Evolutionary conservation across 2,329 filamentous ascomycete species (phyloP), one percentile per base, ranked within the genome.

Genomic region (Nothomitra cinnamomea): DNA sequence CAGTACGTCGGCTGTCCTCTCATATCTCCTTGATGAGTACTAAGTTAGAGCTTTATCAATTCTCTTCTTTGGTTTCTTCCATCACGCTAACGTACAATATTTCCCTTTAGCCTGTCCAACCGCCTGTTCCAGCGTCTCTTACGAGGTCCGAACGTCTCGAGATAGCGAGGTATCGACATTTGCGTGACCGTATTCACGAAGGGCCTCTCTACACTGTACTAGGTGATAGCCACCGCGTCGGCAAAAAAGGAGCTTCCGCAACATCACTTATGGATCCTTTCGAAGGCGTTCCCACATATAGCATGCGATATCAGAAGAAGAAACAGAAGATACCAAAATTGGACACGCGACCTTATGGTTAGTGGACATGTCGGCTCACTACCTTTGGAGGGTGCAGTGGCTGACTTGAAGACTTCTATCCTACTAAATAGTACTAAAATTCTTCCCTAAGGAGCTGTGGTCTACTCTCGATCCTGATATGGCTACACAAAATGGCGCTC

Each of bases 361-460:
- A 64, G 72, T 69, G 19, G 2, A 15, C 8, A 43, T 2, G 2
- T n/a, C n/a, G 4, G 22, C 10, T 13, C 32, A 54, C 15, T 35
- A 19, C 13, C 15, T 38, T 15, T 51, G 13, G 47, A 40, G 6
- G 24, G 7, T 41, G 22, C 53, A 25, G n/a, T 43, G 6, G 38
- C 21, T 8, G 35, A 6, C 22, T 10, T 42, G 17, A 19, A 15
- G 50, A 28, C 36, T 32, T 17, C 45, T 19, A 17, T 8, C 56
- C 61, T 25, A 8, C 10, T 17, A 25, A 13, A 36, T 54, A 78
- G 77, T 75, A 40, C 69, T 76, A 58, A 70, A 74, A 52, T 72
- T 77, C 57, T 82, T 81, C 58, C 78, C 79, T 0, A 67, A 72
- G 40, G 77, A 81, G 59, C 65, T 82, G 15, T 78, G 74, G 68